A percentile compares a stretch with the other conserved stretches of the same genome.
Evolutionary conservation across 2,329 filamentous ascomycete species (phyloP).

Genomic region (Lomentospora prolificans): DNA sequence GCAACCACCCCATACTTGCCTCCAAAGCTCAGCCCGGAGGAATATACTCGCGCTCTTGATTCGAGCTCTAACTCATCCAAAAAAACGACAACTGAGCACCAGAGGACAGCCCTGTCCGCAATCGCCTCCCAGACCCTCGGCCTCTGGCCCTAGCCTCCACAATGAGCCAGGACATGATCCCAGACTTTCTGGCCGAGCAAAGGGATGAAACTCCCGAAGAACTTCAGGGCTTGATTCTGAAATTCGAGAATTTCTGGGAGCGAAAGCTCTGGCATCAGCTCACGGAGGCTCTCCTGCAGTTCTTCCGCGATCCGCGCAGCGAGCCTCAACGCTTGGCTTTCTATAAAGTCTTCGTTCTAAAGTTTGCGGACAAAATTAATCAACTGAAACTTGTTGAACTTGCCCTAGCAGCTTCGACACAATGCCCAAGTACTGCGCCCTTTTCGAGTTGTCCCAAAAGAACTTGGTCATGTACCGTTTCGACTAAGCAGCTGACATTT

Average conservation of each 20-base stretch:
- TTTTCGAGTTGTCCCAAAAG: too few relatives aligned
- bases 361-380: constrained; percentile 97
- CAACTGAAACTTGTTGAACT: constrained; percentile 93
- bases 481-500: too few relatives aligned
- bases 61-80: too few relatives aligned
- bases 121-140: too few relatives aligned
- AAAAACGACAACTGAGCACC: too few relatives aligned
- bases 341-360: constrained; percentile 90
- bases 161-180: constrained; percentile 82
- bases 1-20: too few relatives aligned
- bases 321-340: constrained; percentile 76
- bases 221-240: constrained; percentile 77
- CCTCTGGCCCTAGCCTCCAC: too few relatives aligned
- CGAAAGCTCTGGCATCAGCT: constrained; percentile 99
- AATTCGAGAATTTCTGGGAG: constrained; percentile 96
- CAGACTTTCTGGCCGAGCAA: constrained; percentile 86
- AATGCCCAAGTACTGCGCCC: constrained; percentile 74
- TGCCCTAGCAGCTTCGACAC: constrained; percentile 74
- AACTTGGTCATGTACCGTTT: too few relatives aligned
- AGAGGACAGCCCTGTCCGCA: too few relatives aligned
- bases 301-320: constrained; percentile 77
- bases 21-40: too few relatives aligned
- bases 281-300: constrained; percentile 76
- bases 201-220: constrained; percentile 80
- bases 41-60: too few relatives aligned